Conservation (phyloP, 1,284 basidiomycete species). For the Ganoderma sinense region DNA sequence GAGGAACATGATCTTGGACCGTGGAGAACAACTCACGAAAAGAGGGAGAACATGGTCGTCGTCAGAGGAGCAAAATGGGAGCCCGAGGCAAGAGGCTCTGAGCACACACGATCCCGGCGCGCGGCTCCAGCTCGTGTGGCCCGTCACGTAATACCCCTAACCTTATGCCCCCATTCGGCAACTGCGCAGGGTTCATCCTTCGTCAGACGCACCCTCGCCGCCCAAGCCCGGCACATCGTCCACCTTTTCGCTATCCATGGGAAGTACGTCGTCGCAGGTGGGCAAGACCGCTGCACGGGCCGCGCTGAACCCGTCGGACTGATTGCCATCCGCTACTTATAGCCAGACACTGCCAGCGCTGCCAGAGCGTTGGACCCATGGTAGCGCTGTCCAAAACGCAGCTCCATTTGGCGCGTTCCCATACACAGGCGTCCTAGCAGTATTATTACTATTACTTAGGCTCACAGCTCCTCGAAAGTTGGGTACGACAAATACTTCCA, state of each 20-base stretch:
- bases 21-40: constrained; percentile 63
- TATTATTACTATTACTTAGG: background rate
- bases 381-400: background rate
- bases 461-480: background rate
- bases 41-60: constrained; percentile 70
- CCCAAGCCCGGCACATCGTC: background rate
- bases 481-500: background rate
- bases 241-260: background rate
- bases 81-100: background rate
- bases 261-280: constrained; percentile 1
- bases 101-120: background rate
- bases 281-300: background rate
- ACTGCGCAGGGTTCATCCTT: background rate
- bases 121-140: background rate
- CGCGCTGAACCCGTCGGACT: background rate
- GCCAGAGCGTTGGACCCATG: background rate
- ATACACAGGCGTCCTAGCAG: background rate
- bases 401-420: background rate
- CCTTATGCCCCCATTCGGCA: background rate
- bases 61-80: constrained; percentile 2
- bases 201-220: background rate
- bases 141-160: constrained; percentile 8
- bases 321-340: background rate
- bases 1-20: constrained; percentile 22
- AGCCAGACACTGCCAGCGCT: background rate